Evolutionary conservation across 2,329 filamentous ascomycete species (phyloP).

Genomic region (Botrytis sinoallii): DNA sequence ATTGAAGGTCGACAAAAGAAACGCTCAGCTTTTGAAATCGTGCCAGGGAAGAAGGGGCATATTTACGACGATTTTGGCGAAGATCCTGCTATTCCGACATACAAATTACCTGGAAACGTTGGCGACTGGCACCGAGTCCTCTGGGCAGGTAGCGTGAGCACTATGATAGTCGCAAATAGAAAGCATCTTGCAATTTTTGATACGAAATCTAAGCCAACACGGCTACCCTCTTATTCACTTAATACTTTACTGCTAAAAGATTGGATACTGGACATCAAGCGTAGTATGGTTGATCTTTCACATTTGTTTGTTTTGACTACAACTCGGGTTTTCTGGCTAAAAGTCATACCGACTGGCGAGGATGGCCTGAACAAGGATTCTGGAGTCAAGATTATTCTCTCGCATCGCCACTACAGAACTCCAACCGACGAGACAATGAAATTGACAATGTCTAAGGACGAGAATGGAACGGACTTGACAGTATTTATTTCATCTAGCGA

Average conservation of each 20-base stretch:
- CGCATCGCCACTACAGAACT: conserved; percentile 46
- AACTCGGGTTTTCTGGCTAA: conserved; percentile 36
- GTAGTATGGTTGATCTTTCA: conserved; percentile 45
- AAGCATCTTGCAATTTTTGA: conserved; percentile 35
- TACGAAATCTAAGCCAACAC: conserved; percentile 27
- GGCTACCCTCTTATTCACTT: conserved; percentile 27
- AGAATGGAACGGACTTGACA: conserved; percentile 24
- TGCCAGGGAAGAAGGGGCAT: conserved; percentile 28
- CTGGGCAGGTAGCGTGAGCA: conserved; percentile 47
- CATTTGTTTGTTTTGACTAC: conserved; percentile 57
- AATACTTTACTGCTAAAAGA: conserved; percentile 27
- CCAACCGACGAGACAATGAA: conserved; percentile 41
- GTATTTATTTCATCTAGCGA: conserved; percentile 31
- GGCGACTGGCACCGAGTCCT: conserved; percentile 49
- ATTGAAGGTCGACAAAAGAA: conserved; percentile 31
- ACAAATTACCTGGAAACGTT: conserved; percentile 14
- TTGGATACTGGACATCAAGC: conserved; percentile 57
- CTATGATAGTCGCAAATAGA: conserved; percentile 46
- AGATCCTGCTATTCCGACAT: conserved; percentile 13
- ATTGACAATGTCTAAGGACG: conserved; percentile 38
- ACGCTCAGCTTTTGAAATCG: conserved; percentile 18
- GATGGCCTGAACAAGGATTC: conserved; percentile 12
- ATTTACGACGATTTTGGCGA: conserved; percentile 29
- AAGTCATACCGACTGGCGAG: conserved; percentile 29
- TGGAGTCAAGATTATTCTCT: conserved; percentile 40